A percentile compares a stretch with the other conserved stretches of the same genome.
Conservation (phyloP, 768 basidiomycete species). For the Pleurotus tuber-regium region DNA sequence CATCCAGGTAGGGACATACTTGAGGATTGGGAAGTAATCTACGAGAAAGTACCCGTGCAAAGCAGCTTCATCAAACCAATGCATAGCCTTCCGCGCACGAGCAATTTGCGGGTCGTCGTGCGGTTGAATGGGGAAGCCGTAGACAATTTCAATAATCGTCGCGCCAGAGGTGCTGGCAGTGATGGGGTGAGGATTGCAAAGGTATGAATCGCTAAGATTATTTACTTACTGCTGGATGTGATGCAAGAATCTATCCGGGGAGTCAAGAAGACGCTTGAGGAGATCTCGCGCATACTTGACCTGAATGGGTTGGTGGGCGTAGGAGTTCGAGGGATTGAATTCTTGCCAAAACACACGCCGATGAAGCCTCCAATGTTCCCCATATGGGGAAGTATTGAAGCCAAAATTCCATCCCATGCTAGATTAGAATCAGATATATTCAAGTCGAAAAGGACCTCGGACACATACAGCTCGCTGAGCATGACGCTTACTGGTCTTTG, state of each 20-base stretch:
- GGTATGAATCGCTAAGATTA: no score
- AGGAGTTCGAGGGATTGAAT: constrained; percentile 31
- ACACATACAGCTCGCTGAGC: no score
- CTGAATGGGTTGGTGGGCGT: background rate
- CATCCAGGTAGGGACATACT: constrained; percentile 51
- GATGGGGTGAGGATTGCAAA: no score
- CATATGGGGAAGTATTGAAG: constrained; percentile 37
- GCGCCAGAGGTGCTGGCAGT: background rate
- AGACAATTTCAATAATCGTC: background rate
- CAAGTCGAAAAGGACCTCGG: background rate
- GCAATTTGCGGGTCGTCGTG: background rate
- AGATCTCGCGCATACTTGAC: background rate
- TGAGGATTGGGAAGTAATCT: constrained; percentile 25
- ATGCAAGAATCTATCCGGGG: background rate
- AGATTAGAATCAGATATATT: background rate
- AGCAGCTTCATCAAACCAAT: background rate
- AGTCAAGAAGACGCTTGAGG: background rate
- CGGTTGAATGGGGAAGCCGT: background rate
- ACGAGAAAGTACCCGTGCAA: background rate
- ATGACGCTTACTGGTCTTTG: constrained; percentile 18
- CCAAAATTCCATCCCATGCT: constrained; percentile 43
- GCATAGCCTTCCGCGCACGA: no score
- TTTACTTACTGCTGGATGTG: background rate
- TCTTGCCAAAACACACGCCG: constrained; percentile 41
- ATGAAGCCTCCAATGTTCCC: constrained; percentile 36